Conservation (phyloP, 225 moss, liverwort and hornwort genomes). For the Pleurozium schreberi region DNA sequence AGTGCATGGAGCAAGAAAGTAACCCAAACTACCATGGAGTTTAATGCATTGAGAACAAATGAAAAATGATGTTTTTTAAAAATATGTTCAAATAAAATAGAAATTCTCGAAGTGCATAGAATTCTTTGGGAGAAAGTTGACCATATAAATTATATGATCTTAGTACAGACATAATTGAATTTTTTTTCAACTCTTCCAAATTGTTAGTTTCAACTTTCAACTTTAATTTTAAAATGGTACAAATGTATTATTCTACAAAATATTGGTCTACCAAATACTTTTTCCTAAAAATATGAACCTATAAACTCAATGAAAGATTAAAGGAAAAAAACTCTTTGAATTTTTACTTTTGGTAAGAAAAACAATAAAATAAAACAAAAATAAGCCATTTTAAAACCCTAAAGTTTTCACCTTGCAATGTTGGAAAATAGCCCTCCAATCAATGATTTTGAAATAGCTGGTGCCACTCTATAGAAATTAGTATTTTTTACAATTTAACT, state of each 20-base stretch:
- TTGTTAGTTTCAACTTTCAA: background rate
- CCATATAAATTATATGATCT: too few species aligned
- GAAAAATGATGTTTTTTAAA: too few species aligned
- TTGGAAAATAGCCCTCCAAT: background rate
- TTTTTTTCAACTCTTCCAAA: too few species aligned
- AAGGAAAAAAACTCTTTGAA: background rate
- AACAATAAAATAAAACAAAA: background rate
- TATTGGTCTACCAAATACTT: too few species aligned
- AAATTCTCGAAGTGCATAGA: too few species aligned
- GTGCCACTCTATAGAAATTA: background rate
- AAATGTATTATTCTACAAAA: background rate
- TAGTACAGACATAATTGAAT: too few species aligned
- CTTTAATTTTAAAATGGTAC: background rate
- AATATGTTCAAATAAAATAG: too few species aligned
- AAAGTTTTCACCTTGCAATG: rapidly evolving
- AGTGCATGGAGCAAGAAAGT: too few species aligned
- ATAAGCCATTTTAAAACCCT: background rate
- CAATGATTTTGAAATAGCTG: rapidly evolving
- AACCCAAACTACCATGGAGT: too few species aligned
- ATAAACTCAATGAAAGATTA: background rate
- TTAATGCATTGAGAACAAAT: too few species aligned
- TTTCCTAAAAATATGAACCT: rapidly evolving
- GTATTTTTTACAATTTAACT: background rate
- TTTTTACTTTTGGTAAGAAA: rapidly evolving
- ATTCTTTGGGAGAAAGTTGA: too few species aligned